A percentile compares a stretch with the other conserved stretches of the same genome.
Conservation (phyloP, 768 basidiomycete genomes). For the Mycena epipterygia region DNA sequence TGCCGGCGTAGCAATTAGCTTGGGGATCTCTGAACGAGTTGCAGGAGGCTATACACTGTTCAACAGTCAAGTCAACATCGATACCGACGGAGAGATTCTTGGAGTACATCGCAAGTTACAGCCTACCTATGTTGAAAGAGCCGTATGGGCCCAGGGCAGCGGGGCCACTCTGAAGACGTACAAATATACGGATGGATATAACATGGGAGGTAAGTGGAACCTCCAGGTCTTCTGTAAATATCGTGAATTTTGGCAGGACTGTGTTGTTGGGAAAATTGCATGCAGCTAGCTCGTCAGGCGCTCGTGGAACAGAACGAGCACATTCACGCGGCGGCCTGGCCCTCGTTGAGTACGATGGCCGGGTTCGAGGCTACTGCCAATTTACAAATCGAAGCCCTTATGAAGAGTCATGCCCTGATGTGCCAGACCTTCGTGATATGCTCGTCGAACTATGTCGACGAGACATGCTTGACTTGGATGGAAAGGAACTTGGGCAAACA, state of each 20-base stretch:
- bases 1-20: slow-evolving; percentile 26
- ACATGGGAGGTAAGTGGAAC: slow-evolving; percentile 23
- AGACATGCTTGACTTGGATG: slow-evolving; percentile 47
- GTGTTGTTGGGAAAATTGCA: slow-evolving; percentile 33
- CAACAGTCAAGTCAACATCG: slow-evolving; percentile 30
- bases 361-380: slow-evolving; percentile 20
- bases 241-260: slow-evolving; percentile 3
- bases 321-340: slow-evolving; percentile 33
- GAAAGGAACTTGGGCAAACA: slow-evolving; percentile 51
- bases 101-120: slow-evolving; percentile 31
- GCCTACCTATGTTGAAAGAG: slow-evolving; percentile 30
- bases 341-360: slow-evolving; percentile 21
- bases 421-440: slow-evolving; percentile 33
- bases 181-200: slow-evolving; percentile 21
- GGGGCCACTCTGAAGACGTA: slow-evolving; percentile 29
- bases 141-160: slow-evolving; percentile 27
- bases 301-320: slow-evolving; percentile 29
- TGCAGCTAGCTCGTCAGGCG: slow-evolving; percentile 31
- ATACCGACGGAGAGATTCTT: slow-evolving; percentile 17
- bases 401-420: slow-evolving; percentile 32
- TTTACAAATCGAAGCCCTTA: slow-evolving; percentile 27
- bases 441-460: slow-evolving; percentile 29
- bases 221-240: too few relatives aligned
- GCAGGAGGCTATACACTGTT: slow-evolving; percentile 27
- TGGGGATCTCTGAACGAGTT: slow-evolving; percentile 28